phyloP scores from a whole-genome alignment of 805 yeast genomes.

The Cyberlindnera subsufficiens region DNA sequence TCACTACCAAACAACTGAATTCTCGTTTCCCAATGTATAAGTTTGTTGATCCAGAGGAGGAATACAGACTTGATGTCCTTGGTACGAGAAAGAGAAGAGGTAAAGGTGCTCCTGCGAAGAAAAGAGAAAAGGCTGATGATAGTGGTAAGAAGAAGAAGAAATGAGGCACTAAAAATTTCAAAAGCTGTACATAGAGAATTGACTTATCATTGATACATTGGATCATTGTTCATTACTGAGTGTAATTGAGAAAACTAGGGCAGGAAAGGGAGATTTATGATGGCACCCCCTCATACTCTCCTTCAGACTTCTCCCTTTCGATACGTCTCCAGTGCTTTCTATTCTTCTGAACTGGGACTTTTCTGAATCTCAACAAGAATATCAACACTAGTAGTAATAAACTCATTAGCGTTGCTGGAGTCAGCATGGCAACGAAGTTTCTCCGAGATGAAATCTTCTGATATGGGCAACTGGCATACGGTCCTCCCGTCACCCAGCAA shows the following conservation, averaged over 20 bases:
- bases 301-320: conserved; percentile 46
- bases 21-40: conserved; percentile 41
- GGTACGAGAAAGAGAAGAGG: conserved; percentile 69
- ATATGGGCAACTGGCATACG: conserved; percentile 75
- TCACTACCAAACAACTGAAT: conserved; percentile 56
- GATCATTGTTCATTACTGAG: not conserved
- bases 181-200: not conserved
- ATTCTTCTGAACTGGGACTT: conserved; percentile 66
- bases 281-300: conserved; percentile 86
- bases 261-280: conserved; percentile 33
- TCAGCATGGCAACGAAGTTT: conserved; percentile 55
- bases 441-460: conserved; percentile 45
- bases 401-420: conserved; percentile 58
- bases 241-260: not conserved
- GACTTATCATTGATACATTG: too few species aligned
- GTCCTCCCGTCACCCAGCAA: conserved; percentile 88
- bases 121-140: conserved; percentile 37
- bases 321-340: conserved; percentile 60
- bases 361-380: conserved; percentile 47
- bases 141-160: conserved; percentile 36
- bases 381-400: conserved; percentile 43
- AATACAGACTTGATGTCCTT: conserved; percentile 45
- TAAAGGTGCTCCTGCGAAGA: conserved; percentile 83
- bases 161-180: conserved; percentile 5
- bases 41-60: conserved; percentile 64